Conservation (phyloP, 208 protist genomes). For the Crithidia brevicula region DNA sequence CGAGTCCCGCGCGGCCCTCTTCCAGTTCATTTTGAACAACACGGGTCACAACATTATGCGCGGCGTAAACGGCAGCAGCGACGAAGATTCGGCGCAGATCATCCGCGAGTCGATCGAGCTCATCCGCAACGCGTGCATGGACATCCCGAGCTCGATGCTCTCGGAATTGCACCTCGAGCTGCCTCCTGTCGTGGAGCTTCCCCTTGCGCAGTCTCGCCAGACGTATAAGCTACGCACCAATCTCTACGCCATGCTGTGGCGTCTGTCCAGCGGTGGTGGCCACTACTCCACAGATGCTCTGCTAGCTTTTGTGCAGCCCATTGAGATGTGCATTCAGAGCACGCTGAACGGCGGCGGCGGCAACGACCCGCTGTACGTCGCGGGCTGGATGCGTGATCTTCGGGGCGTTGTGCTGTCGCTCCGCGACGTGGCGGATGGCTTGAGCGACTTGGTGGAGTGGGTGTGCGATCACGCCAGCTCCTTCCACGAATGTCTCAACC, state of each 20-base stretch:
- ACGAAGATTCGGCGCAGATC: constrained; percentile 69
- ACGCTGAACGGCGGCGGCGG: constrained; percentile 52
- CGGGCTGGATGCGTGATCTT: constrained; percentile 87
- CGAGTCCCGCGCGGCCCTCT: constrained; percentile 59
- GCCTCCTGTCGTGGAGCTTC: constrained; percentile 77
- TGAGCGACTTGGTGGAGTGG: constrained; percentile 84
- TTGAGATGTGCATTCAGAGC: constrained; percentile 74
- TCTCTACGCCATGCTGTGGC: constrained; percentile 75
- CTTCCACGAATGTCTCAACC: constrained; percentile 51
- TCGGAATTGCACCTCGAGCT: constrained; percentile 68
- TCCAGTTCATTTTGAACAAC: constrained; percentile 87
- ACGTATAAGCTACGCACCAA: constrained; percentile 88
- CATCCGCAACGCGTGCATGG: constrained; percentile 72
- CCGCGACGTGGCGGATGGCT: constrained; percentile 41
- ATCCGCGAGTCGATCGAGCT: constrained; percentile 75
- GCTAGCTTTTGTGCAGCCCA: constrained; percentile 56
- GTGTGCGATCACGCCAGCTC: constrained; percentile 50
- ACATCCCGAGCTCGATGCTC: constrained; percentile 58
- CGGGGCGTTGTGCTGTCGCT: constrained; percentile 68
- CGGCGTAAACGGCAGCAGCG: constrained; percentile 35
- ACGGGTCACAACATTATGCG: constrained; percentile 83
- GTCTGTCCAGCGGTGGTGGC: constrained; percentile 32
- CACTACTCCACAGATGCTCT: constrained; percentile 48
- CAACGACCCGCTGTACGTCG: constrained; percentile 64
- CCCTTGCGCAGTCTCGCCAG: constrained; percentile 60